Evolutionary conservation across 495 filamentous ascomycete genomes (phyloP).

Genomic region (Tetracladium setigerum): DNA sequence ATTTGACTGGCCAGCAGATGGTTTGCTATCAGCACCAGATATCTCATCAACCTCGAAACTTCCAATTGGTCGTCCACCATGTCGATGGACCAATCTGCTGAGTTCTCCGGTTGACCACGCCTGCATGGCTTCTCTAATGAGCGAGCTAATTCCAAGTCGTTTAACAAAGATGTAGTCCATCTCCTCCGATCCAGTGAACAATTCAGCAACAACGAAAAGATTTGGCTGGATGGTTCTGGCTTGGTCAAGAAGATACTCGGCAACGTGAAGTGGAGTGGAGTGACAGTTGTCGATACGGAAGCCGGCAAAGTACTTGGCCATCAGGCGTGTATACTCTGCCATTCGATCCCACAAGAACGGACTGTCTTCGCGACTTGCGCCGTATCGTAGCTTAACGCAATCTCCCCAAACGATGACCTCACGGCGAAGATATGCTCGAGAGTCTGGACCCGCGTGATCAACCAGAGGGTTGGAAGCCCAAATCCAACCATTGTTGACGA

Average conservation of each 20-base stretch:
- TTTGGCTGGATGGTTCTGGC: constrained; percentile 83
- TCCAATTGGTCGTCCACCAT: constrained; percentile 90
- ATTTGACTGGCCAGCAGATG: constrained; percentile 10
- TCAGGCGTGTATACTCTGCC: constrained; percentile 81
- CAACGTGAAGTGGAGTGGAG: constrained; percentile 88
- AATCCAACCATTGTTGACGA: constrained; percentile 98
- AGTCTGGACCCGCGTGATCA: constrained; percentile 86
- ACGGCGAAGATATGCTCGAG: constrained; percentile 81
- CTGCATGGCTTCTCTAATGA: constrained; percentile 97
- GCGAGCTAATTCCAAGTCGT: constrained; percentile 76
- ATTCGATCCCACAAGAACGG: constrained; percentile 96
- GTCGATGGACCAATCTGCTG: constrained; percentile 85
- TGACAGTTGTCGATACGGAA: constrained; percentile 99
- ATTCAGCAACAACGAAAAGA: constrained; percentile 86
- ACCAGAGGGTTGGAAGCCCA: constrained; percentile 93
- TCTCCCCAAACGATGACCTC: constrained; percentile 99
- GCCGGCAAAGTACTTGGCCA: constrained; percentile 91
- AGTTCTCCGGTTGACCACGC: constrained; percentile 92
- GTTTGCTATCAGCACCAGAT: constrained; percentile 30
- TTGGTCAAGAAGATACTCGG: constrained; percentile 89
- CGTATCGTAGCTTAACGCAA: constrained; percentile 95
- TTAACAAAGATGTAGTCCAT: constrained; percentile 96
- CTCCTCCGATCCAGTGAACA: constrained; percentile 93
- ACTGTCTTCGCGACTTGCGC: constrained; percentile 69
- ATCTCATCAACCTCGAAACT: constrained; percentile 81